These are phyloP conservation scores for Coleophoma eucalyptorum DNA, from an alignment of 2,329 filamentous ascomycete genomes.

Conservation along the genomic window DNA sequence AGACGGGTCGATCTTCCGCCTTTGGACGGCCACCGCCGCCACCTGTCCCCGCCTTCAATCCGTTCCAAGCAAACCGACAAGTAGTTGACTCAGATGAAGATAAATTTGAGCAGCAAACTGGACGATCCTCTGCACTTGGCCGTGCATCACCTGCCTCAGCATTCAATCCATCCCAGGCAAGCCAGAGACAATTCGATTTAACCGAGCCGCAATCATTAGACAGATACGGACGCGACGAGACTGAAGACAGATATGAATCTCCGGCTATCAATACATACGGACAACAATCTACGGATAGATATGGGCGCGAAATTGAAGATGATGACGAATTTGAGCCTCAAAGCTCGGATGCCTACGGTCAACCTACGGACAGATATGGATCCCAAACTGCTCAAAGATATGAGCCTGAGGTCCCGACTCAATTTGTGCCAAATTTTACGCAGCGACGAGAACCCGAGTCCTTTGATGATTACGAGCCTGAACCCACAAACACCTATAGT, in stretches of 20 bases:
- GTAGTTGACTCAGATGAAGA: too few relatives aligned
- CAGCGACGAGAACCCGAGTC: neutral
- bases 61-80: too few relatives aligned
- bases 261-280: neutral
- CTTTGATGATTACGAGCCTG: neutral
- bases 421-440: neutral
- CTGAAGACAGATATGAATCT: neutral
- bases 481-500: neutral
- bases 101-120: neutral
- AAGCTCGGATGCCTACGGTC: neutral
- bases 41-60: too few relatives aligned
- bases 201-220: neutral
- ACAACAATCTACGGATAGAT: neutral
- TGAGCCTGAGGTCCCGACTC: neutral
- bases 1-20: neutral
- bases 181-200: neutral
- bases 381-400: neutral
- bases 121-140: neutral
- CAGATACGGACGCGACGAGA: too few relatives aligned
- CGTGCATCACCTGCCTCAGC: neutral
- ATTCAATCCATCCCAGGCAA: neutral
- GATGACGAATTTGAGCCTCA: neutral
- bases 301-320: neutral
- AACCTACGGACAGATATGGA: too few relatives aligned
- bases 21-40: neutral